Conservation (phyloP, 164 flowering plant genomes). For the Sextonia rubra region DNA sequence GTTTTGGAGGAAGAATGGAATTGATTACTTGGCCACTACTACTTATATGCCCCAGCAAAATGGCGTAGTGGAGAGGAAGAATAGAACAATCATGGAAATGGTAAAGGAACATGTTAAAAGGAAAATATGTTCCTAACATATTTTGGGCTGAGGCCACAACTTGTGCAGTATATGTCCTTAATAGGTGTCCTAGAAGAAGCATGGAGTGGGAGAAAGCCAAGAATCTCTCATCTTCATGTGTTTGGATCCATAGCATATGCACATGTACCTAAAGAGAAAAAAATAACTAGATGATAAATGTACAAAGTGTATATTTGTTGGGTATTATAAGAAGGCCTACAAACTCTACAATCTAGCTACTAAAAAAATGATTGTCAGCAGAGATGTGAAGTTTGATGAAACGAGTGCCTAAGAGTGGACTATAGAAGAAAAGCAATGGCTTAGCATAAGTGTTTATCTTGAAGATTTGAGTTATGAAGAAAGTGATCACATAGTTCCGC, state of each 20-base stretch:
- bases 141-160: slow-evolving; percentile 1
- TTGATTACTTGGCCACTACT: neutral
- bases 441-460: neutral
- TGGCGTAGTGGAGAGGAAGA: neutral
- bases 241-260: neutral
- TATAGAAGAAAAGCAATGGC: neutral
- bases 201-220: slow-evolving; percentile 7
- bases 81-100: neutral
- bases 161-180: neutral
- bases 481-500: neutral
- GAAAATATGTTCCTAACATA: neutral
- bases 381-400: neutral
- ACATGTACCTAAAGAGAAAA: neutral
- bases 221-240: neutral
- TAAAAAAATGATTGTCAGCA: neutral
- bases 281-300: neutral
- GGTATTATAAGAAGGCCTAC: neutral
- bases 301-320: neutral
- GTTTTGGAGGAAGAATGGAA: neutral
- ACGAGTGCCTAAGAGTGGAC: neutral
- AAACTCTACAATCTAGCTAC: neutral
- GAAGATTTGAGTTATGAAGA: neutral
- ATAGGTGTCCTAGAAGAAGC: slow-evolving; percentile 2
- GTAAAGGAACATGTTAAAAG: neutral
- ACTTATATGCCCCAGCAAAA: neutral